Conservation (phyloP, 345 rosid genomes). For the Chamaenerion angustifolium region DNA sequence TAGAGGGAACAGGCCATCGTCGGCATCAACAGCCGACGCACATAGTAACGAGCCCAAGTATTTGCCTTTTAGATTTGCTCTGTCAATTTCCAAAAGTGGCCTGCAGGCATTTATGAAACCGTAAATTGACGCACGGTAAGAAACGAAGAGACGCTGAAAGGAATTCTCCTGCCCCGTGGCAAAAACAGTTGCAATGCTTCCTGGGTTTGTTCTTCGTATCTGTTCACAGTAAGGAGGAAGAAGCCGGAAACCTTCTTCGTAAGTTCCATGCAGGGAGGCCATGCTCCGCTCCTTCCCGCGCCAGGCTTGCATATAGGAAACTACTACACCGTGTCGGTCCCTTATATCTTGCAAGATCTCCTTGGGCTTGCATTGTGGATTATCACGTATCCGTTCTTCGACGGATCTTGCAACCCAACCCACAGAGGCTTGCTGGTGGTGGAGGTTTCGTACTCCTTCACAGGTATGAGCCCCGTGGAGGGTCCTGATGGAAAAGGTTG, state of each 20-base stretch:
- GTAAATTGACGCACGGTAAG: slow-evolving; percentile 77
- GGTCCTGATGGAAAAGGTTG: slow-evolving; percentile 78
- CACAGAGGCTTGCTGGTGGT: slow-evolving; percentile 98
- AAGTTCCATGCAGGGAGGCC: slow-evolving; percentile 99
- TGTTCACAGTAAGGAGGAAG: slow-evolving; percentile 92
- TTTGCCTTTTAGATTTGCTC: slow-evolving; percentile 87
- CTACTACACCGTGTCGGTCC: slow-evolving; percentile 94
- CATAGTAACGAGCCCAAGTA: slow-evolving; percentile 77
- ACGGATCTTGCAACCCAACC: slow-evolving; percentile 99
- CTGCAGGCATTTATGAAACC: slow-evolving; percentile 88
- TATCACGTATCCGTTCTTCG: slow-evolving; percentile 81
- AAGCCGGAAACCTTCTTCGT: slow-evolving; percentile 86
- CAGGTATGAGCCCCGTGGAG: slow-evolving; percentile 87
- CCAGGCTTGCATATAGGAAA: slow-evolving; percentile 99
- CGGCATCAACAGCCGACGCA: slow-evolving; percentile 93
- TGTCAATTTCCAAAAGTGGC: slow-evolving; percentile 89
- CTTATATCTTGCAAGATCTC: slow-evolving; percentile 92
- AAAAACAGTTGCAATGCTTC: slow-evolving; percentile 83
- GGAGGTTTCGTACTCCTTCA: slow-evolving; percentile 85
- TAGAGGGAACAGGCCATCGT: slow-evolving; percentile 69
- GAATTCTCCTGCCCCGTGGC: slow-evolving; percentile 78
- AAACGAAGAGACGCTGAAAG: slow-evolving; percentile 88
- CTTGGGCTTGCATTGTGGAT: slow-evolving; percentile 92
- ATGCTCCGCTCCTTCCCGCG: slow-evolving; percentile 99
- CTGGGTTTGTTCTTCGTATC: slow-evolving; percentile 63